Evolutionary conservation across 2,329 filamentous ascomycete genomes (phyloP), one percentile per base, ranked within the genome.

Genomic region (Colletotrichum tofieldiae): DNA sequence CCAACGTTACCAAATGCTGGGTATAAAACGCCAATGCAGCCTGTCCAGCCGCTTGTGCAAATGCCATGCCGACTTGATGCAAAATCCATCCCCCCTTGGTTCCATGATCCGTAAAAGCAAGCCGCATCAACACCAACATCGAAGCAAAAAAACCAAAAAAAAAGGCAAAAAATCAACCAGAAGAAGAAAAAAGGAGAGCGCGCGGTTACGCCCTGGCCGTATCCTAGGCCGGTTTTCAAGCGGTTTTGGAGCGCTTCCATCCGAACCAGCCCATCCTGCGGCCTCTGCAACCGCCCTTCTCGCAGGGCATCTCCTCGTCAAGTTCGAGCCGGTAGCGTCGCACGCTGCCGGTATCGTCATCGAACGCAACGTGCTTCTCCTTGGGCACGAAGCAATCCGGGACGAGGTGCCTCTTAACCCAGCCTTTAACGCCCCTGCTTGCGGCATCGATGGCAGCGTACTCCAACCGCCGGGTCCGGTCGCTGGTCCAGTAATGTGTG

Each of bases 401-500:
- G 4, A 92, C 83, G 9, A 92, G 78, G 75, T 88, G 84, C 54
- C 86, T 84, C 78, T 87, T 83, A 43, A 91, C 77, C 87, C 90
- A 92, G 16, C 90, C 90, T 74, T 86, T 86, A 39, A 92, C 83
- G 5, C 90, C 90, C 1, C 85, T 84, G 45, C 86, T 87, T 2
- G 90, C 89, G 0, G 90, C 89, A 61, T 92, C 90, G 51, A 92
- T 92, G 67, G 90, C 90, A 0, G 90, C 90, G 75, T 92, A 92
- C 81, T 92, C 90, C 4, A 91, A 84, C 14, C 89, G 84, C 4
- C 90, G 85, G 0, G 90, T 92, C 65, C 84, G 85, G 77, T 92
- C 89, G 76, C 89, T 91, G 1, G 90, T 92, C 90, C 90, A 92
- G 81, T 92, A 92, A 77, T 92, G 89, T 1, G 88, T 89, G 3